Base-by-base conservation (phyloP, 73 alveolate genomes). In the Blepharisma japonicum region DNA sequence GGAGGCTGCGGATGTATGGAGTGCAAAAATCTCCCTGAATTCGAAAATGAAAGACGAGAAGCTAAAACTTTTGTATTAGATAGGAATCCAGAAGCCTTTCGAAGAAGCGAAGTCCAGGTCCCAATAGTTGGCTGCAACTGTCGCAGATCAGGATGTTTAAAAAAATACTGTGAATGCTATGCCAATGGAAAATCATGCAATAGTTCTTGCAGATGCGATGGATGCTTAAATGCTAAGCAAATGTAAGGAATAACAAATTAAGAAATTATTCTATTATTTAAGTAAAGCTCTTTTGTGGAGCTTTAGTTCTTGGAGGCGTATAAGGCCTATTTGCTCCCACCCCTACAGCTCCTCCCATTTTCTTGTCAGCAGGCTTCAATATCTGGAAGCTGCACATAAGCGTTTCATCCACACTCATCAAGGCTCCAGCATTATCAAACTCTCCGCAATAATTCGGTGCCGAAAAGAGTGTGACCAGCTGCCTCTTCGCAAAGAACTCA, bases 401-500 rank as follows among this genome's bases (percentile, higher is more conserved):
- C 55, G 97, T 88, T 70, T 92, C 99, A 78, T 89, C 97, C 9
- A 95, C 97, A 21, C 95, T 70, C 99, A 95, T 95, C 95, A 95
- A 3, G 42, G 99, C 95, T 7, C 98, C 99, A 14, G 96, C 89
- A 78, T 94, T 94, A 81, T 94, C 99, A 56, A 94, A 94, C 86
- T 94, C 99, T n/a, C 99, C 99, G 71, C 98, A 90, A 86, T 94
- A 94, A 84, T 94, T 92, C 39, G 99, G 98, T 9, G 98, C 98
- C 25, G 97, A 87, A 81, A 94, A 94, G 45, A 94, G 84, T 6
- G 99, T 94, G 49, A 94, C 99, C 21, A 95, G 87, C 82, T 93
- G 87, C 70, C 98, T 89, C 80, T 95, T 93, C 38, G 98, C 97
- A 81, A 95, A 95, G 20, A 72, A 95, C 84, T 94, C 98, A 88